A percentile compares a stretch with the other conserved stretches of the same genome.
Conservation (phyloP, 768 basidiomycete genomes). For the Cantharellus cinnabarinus region DNA sequence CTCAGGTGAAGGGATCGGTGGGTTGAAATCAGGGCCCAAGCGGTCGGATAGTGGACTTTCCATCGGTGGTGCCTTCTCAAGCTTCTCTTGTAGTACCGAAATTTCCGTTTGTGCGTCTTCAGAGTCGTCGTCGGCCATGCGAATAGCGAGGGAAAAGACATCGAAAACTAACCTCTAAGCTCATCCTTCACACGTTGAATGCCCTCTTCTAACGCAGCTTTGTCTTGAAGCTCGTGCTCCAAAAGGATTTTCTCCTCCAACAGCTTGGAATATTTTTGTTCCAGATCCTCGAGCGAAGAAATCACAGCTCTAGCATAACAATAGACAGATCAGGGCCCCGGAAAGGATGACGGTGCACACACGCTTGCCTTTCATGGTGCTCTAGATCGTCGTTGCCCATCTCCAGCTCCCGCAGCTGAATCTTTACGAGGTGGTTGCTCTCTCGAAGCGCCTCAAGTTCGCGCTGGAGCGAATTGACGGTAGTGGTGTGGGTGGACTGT, state of each 20-base stretch:
- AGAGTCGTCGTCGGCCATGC: background rate
- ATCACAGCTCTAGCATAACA: constrained; percentile 33
- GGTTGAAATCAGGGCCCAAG: background rate
- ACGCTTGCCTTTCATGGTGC: constrained; percentile 53
- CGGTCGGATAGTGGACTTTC: no score
- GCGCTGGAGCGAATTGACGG: constrained; percentile 75
- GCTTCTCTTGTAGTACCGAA: constrained; percentile 59
- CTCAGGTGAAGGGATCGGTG: constrained; percentile 6
- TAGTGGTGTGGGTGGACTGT: constrained; percentile 79
- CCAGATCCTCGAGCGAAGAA: constrained; percentile 64
- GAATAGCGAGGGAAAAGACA: background rate
- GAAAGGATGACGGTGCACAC: background rate
- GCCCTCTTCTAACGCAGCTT: constrained; percentile 78
- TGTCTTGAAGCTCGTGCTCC: constrained; percentile 85
- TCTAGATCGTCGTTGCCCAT: constrained; percentile 98
- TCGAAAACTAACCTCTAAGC: constrained; percentile 44
- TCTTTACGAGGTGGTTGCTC: constrained; percentile 46
- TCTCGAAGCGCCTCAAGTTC: constrained; percentile 70
- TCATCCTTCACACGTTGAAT: constrained; percentile 83
- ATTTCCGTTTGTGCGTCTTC: constrained; percentile 74
- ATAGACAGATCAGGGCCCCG: background rate
- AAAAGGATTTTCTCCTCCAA: constrained; percentile 94
- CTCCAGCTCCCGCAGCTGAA: constrained; percentile 72
- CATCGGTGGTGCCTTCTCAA: constrained; percentile 13
- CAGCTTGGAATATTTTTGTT: constrained; percentile 71